These are phyloP conservation scores for Fusarium virguliforme DNA, from an alignment of 2,329 filamentous ascomycete species.

Conservation along the genomic window DNA sequence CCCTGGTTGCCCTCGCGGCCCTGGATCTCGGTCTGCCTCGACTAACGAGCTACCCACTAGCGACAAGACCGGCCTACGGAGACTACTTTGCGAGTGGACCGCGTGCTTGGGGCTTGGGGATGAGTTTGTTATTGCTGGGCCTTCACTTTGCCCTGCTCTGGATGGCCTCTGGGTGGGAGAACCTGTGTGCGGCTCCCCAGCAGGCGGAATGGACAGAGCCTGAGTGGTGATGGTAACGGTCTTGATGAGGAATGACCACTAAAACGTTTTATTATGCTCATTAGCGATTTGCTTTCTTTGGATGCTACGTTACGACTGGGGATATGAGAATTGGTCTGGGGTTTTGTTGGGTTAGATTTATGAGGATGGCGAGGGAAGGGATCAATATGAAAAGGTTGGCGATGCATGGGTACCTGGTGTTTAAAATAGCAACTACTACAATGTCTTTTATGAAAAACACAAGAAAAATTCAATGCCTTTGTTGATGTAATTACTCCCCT, in stretches of 20 bases:
- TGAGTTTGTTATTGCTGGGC: constrained; percentile 53
- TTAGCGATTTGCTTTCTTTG: not conserved
- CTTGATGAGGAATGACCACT: constrained; percentile 12
- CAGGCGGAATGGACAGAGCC: constrained; percentile 53
- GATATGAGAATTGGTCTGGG: not conserved
- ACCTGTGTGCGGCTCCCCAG: constrained; percentile 52
- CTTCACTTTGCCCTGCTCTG: constrained; percentile 57
- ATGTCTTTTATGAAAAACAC: not conserved
- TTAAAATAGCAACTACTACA: not conserved
- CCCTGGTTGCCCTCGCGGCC: constrained; percentile 78
- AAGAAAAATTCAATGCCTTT: not conserved
- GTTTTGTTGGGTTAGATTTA: constrained; percentile 3
- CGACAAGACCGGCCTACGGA: constrained; percentile 30
- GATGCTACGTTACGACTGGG: not conserved
- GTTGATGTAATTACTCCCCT: not conserved
- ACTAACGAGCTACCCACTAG: constrained; percentile 25
- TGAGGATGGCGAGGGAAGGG: not conserved
- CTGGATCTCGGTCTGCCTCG: constrained; percentile 71
- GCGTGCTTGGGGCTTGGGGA: constrained; percentile 53
- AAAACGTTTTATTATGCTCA: not conserved
- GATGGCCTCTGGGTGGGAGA: constrained; percentile 55
- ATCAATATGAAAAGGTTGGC: not conserved
- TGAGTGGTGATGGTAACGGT: constrained; percentile 48
- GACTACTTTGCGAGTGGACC: constrained; percentile 35
- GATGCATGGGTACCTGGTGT: not conserved